Evolutionary conservation across 2,329 filamentous ascomycete genomes (phyloP).

Genomic region (Didymosphaeria variabile): DNA sequence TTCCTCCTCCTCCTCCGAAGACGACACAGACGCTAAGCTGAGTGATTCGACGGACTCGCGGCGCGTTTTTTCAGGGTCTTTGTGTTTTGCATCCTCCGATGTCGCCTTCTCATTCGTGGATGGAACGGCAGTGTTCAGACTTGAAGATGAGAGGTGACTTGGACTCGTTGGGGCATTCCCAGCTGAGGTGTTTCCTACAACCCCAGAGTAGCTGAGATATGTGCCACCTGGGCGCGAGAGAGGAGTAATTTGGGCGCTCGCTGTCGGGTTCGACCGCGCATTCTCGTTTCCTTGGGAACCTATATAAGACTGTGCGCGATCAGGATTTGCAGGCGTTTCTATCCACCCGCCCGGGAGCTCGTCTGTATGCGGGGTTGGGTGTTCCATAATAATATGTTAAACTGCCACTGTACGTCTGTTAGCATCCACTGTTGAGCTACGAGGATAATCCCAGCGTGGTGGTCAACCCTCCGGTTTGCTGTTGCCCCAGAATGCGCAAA

Average conservation of each 20-base stretch:
- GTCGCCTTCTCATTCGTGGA: conserved; percentile 22
- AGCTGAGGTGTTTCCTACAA: background rate
- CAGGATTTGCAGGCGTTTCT: conserved; percentile 42
- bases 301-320: conserved; percentile 35
- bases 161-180: conserved; percentile 3
- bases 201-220: conserved; percentile 28
- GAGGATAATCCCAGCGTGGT: background rate
- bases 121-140: conserved; percentile 23
- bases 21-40: conserved; percentile 18
- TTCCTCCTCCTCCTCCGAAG: conserved; percentile 22
- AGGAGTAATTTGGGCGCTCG: conserved; percentile 4
- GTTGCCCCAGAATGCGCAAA: background rate
- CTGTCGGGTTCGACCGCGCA: conserved; percentile 15
- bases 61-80: background rate
- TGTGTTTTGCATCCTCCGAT: background rate
- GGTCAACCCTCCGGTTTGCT: background rate
- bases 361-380: conserved; percentile 42
- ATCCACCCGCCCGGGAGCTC: conserved; percentile 48
- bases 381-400: conserved; percentile 36
- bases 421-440: background rate
- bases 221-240: conserved; percentile 26
- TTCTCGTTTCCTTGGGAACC: conserved; percentile 23
- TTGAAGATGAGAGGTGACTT: conserved; percentile 21
- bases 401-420: background rate
- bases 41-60: conserved; percentile 22